Evolutionary conservation across 2,329 filamentous ascomycete genomes (phyloP).

Genomic region (Xylariaceae sp.): DNA sequence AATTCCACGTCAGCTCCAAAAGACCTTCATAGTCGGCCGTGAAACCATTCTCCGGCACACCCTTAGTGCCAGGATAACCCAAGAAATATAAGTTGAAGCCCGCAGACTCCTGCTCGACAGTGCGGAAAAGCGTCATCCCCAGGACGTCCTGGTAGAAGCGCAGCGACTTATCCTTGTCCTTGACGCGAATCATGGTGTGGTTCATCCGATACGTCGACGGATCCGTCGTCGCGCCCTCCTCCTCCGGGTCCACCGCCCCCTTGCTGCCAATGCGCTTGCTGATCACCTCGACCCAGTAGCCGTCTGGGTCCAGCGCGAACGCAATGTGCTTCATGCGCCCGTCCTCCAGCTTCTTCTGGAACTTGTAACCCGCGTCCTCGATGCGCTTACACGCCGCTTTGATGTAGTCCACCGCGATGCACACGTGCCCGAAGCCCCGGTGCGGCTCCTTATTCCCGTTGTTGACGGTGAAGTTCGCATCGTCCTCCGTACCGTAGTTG

Average conservation of each 20-base stretch:
- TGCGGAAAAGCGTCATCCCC: slow-evolving; percentile 81
- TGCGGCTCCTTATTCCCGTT: slow-evolving; percentile 91
- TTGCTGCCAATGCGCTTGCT: slow-evolving; percentile 54
- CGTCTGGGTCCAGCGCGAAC: slow-evolving; percentile 84
- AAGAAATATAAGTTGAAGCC: slow-evolving; percentile 93
- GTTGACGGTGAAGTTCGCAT: slow-evolving; percentile 72
- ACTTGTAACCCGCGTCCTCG: slow-evolving; percentile 84
- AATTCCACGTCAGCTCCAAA: slow-evolving; percentile 84
- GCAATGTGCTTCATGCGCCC: slow-evolving; percentile 85
- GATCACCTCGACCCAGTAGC: slow-evolving; percentile 82
- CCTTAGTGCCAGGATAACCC: slow-evolving; percentile 62
- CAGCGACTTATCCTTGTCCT: slow-evolving; percentile 69
- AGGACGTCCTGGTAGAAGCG: slow-evolving; percentile 81
- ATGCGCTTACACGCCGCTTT: slow-evolving; percentile 86
- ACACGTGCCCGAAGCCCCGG: slow-evolving; percentile 81
- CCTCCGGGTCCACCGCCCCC: slow-evolving; percentile 61
- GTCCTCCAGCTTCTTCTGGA: slow-evolving; percentile 92
- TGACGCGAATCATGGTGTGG: slow-evolving; percentile 94
- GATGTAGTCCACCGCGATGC: slow-evolving; percentile 77
- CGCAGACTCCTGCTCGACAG: slow-evolving; percentile 61
- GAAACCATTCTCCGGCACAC: slow-evolving; percentile 47
- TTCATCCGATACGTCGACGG: slow-evolving; percentile 74
- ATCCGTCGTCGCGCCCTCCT: slow-evolving; percentile 69
- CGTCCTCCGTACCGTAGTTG: slow-evolving; percentile 84
- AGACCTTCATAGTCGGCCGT: slow-evolving; percentile 73